Percentiles rank a stretch among this genome's conserved stretches.
These are phyloP conservation scores for Rhexocercosporidium sp. DNA, from an alignment of 2,329 filamentous ascomycete species.

Conservation along the genomic window DNA sequence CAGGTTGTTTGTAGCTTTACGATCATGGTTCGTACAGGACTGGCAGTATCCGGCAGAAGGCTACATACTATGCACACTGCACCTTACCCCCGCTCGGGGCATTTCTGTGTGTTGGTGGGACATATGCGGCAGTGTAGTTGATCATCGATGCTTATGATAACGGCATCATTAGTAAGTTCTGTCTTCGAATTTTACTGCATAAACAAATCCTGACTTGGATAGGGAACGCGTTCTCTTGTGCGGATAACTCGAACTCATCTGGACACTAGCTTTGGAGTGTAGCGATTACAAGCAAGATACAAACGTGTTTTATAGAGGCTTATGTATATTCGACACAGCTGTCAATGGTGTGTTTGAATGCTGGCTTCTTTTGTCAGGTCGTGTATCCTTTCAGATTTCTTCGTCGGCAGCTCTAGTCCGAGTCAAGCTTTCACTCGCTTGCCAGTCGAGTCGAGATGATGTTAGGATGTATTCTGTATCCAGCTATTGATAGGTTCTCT, in stretches of 20 bases:
- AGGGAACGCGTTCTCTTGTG: conserved; percentile 52
- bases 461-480: too few relatives aligned
- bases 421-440: too few relatives aligned
- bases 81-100: conserved; percentile 44
- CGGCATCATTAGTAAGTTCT: conserved; percentile 34
- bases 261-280: conserved; percentile 1
- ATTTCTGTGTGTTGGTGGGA: conserved; percentile 49
- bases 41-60: conserved; percentile 40
- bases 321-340: too few relatives aligned
- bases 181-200: background rate
- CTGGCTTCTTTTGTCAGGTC: too few relatives aligned
- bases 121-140: conserved; percentile 53
- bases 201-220: conserved; percentile 5
- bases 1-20: conserved; percentile 56
- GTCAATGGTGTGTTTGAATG: too few relatives aligned
- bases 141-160: conserved; percentile 56
- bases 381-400: too few relatives aligned
- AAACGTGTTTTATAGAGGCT: background rate
- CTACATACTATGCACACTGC: conserved; percentile 43
- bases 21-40: conserved; percentile 50
- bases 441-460: too few relatives aligned
- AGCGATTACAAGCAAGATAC: too few relatives aligned
- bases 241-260: conserved; percentile 46
- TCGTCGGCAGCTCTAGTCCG: too few relatives aligned
- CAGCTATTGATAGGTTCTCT: too few relatives aligned